phyloP scores from a whole-genome alignment of 148 eudicot genomes.

The Amaranthus hypochondriacus region DNA sequence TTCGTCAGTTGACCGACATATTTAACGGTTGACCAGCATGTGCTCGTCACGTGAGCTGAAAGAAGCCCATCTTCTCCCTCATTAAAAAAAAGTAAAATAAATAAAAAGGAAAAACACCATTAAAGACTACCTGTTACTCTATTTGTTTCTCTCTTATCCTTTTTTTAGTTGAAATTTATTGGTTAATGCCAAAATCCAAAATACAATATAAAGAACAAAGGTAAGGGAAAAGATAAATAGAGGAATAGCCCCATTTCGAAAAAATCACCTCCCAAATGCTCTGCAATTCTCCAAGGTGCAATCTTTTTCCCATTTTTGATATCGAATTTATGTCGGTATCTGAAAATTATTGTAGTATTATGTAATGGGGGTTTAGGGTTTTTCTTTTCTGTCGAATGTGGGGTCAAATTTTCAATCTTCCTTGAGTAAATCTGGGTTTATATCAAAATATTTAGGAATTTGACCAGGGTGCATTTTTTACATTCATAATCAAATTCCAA shows the following conservation, averaged over 20 bases:
- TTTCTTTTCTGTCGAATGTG: background rate
- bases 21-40: too few relatives aligned
- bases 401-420: background rate
- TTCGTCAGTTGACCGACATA: too few relatives aligned
- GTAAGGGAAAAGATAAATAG: background rate
- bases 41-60: too few relatives aligned
- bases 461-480: background rate
- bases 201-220: conserved; percentile 11
- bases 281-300: conserved; percentile 16
- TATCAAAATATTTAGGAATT: background rate
- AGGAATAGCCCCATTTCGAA: background rate
- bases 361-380: conserved; percentile 12
- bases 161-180: conserved; percentile 2
- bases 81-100: too few relatives aligned
- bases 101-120: too few relatives aligned
- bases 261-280: conserved; percentile 10
- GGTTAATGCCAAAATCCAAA: conserved; percentile 23
- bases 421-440: background rate
- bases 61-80: too few relatives aligned
- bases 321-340: too few relatives aligned
- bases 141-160: background rate
- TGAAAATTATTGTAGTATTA: background rate
- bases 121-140: too few relatives aligned
- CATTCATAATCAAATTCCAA: background rate
- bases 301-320: background rate